phyloP scores from a whole-genome alignment of 345 rosid genomes.

The Garcia nutans region DNA sequence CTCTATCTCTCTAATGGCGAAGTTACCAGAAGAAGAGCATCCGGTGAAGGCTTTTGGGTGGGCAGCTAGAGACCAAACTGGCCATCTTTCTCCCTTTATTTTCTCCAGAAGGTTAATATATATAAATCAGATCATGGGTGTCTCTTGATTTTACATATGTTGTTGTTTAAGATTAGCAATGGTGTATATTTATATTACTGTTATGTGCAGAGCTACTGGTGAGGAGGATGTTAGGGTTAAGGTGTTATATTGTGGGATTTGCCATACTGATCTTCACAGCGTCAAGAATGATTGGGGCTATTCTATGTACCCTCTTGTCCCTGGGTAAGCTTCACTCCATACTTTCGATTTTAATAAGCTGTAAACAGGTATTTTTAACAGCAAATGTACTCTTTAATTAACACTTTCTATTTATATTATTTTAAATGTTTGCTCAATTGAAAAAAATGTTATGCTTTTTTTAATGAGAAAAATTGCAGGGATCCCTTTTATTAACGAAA shows the following conservation, averaged over 20 bases:
- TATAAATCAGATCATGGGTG: not conserved
- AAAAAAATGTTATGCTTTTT: too few relatives aligned
- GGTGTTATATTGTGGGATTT: slow-evolving; percentile 22
- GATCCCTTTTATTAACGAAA: too few relatives aligned
- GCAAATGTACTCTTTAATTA: too few relatives aligned
- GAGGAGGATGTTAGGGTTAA: slow-evolving; percentile 21
- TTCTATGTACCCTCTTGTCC: slow-evolving; percentile 17
- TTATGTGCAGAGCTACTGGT: slow-evolving; percentile 11
- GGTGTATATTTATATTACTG: not conserved
- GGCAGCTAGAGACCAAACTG: slow-evolving; percentile 49
- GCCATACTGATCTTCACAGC: slow-evolving; percentile 23
- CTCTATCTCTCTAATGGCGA: slow-evolving; percentile 15
- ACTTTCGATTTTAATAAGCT: too few relatives aligned
- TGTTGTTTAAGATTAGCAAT: too few relatives aligned
- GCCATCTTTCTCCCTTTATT: slow-evolving; percentile 45
- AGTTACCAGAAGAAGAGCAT: slow-evolving; percentile 24
- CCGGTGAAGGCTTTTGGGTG: slow-evolving; percentile 43
- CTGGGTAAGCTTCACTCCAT: not conserved
- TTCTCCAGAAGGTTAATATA: slow-evolving; percentile 48
- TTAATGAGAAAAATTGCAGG: too few relatives aligned
- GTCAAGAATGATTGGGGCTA: slow-evolving; percentile 21
- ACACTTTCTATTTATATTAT: too few relatives aligned
- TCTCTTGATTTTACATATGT: too few relatives aligned
- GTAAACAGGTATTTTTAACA: too few relatives aligned
- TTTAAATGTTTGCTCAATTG: too few relatives aligned